These are phyloP conservation scores for Wickerhamiella vanderwaltii DNA, from an alignment of 805 yeast species.

Conservation along the genomic window DNA sequence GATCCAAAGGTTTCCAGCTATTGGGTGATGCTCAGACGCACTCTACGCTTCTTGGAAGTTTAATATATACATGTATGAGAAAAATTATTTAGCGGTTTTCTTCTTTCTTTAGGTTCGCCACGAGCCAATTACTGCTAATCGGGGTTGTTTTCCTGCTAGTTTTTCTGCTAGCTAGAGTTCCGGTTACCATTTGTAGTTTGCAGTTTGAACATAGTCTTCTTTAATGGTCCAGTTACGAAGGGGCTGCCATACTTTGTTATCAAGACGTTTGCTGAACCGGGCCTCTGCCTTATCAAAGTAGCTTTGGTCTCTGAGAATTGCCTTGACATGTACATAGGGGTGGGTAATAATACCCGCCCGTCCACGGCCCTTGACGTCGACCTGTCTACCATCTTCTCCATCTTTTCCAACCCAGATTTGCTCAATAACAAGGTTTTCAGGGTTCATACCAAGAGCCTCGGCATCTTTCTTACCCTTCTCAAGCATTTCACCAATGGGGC, in stretches of 20 bases:
- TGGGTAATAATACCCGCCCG: slow-evolving; percentile 69
- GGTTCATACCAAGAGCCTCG: slow-evolving; percentile 42
- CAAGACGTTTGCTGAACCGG: slow-evolving; percentile 33
- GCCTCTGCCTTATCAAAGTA: slow-evolving; percentile 45
- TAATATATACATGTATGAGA: slow-evolving; percentile 3
- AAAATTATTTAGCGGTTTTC: no score
- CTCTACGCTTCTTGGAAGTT: not conserved
- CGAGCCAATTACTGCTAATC: no score
- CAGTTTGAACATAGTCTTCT: slow-evolving; percentile 25
- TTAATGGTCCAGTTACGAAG: slow-evolving; percentile 30
- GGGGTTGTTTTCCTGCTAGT: no score
- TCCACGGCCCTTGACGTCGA: slow-evolving; percentile 84
- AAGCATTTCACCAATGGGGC: slow-evolving; percentile 65
- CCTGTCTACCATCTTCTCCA: slow-evolving; percentile 56
- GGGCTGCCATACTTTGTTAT: slow-evolving; percentile 41
- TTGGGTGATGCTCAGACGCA: not conserved
- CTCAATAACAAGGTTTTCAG: slow-evolving; percentile 53
- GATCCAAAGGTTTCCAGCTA: not conserved
- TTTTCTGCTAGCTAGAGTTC: no score
- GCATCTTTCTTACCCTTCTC: slow-evolving; percentile 64
- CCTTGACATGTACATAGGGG: slow-evolving; percentile 68
- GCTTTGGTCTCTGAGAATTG: slow-evolving; percentile 54
- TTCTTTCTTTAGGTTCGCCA: no score
- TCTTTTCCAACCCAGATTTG: slow-evolving; percentile 91
- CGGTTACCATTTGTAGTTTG: slow-evolving; percentile 29